Evolutionary conservation across 208 protist genomes (phyloP).

Genomic region (Vickermania ingenoplastis): DNA sequence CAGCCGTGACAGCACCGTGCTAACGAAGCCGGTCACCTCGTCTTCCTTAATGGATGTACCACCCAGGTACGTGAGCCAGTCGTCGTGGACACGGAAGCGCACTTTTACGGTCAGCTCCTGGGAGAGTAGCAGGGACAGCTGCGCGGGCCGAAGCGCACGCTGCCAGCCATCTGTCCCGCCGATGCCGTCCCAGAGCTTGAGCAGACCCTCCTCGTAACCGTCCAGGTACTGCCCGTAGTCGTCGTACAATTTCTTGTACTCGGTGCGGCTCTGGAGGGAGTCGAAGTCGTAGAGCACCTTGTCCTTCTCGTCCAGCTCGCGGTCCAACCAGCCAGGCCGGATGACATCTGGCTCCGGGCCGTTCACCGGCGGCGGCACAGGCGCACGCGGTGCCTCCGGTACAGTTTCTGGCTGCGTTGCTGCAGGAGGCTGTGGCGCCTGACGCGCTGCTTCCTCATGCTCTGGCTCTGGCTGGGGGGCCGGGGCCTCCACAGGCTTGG

Average conservation of each 20-base stretch:
- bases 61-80: not conserved
- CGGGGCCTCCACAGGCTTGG: not conserved
- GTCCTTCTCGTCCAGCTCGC: not conserved
- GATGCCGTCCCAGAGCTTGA: not conserved
- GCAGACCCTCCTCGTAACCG: not conserved
- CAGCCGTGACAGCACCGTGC: not conserved
- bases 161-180: not conserved
- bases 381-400: not conserved
- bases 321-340: not conserved
- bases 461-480: not conserved
- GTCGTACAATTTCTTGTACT: not conserved
- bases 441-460: not conserved
- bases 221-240: not conserved
- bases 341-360: not conserved
- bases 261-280: not conserved
- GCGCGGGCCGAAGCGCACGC: not conserved
- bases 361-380: not conserved
- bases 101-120: not conserved
- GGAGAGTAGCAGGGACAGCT: conserved; percentile 1
- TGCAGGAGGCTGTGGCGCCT: not conserved
- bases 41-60: not conserved
- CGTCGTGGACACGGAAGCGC: not conserved
- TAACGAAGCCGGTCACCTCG: conserved; percentile 1
- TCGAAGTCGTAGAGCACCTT: not conserved
- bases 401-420: no score